Percentiles rank a stretch among this genome's conserved stretches.
Evolutionary conservation across 1,139 yeast species (phyloP).

Genomic region (Diutina rugosa): DNA sequence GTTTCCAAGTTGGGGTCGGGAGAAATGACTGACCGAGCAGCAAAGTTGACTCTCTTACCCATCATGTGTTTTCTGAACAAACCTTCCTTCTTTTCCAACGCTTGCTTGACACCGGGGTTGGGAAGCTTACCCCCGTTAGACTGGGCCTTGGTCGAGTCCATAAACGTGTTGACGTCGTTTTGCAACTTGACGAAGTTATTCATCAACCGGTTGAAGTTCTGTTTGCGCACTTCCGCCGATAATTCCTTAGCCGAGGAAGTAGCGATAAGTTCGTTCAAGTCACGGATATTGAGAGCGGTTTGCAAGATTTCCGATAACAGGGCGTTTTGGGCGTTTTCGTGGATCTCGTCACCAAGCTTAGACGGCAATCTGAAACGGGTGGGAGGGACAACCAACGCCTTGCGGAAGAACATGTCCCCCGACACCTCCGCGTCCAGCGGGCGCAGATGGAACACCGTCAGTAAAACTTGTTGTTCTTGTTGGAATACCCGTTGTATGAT

Average conservation of each 20-base stretch:
- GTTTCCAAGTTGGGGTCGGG: conserved; percentile 98
- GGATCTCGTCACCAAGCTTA: conserved; percentile 93
- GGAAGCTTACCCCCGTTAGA: conserved; percentile 59
- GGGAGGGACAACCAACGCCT: conserved; percentile 85
- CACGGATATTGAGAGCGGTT: conserved; percentile 74
- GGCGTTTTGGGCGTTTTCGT: conserved; percentile 90
- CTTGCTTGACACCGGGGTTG: conserved; percentile 93
- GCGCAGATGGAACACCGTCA: conserved; percentile 62
- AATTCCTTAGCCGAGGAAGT: conserved; percentile 47
- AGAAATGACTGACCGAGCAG: conserved; percentile 97
- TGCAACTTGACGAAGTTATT: conserved; percentile 90
- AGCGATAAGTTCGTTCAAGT: conserved; percentile 70
- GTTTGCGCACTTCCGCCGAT: conserved; percentile 44
- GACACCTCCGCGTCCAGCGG: conserved; percentile 44
- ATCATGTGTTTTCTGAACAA: conserved; percentile 97
- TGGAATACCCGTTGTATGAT: conserved; percentile 63
- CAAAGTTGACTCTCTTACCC: conserved; percentile 99
- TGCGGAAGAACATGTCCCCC: conserved; percentile 88
- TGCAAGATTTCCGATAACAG: conserved; percentile 66
- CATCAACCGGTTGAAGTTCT: conserved; percentile 81
- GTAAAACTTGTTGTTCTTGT: conserved; percentile 52
- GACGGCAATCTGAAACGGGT: conserved; percentile 94
- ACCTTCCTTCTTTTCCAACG: conserved; percentile 97
- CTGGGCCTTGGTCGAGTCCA: conserved; percentile 80
- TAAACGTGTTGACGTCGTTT: conserved; percentile 87